These are phyloP conservation scores for Limnanthes douglasii DNA, from an alignment of 345 rosid species.

Conservation along the genomic window DNA sequence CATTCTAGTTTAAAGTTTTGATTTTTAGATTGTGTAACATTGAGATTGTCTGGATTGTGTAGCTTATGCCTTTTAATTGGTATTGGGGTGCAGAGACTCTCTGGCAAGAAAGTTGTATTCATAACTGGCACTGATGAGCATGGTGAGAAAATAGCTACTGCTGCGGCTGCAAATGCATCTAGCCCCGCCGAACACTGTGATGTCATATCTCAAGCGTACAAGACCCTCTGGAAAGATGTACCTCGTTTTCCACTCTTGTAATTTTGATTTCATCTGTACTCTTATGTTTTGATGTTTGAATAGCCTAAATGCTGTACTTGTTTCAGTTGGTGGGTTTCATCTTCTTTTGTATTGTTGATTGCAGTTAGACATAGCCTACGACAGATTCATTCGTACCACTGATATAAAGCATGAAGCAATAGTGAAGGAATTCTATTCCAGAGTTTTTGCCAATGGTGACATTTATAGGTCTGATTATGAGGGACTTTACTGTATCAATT, in stretches of 20 bases:
- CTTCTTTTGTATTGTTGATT: slow-evolving; percentile 5
- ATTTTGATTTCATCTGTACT: not conserved
- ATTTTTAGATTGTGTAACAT: not conserved
- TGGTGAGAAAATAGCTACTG: slow-evolving; percentile 86
- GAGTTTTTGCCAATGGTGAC: slow-evolving; percentile 76
- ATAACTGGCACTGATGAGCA: slow-evolving; percentile 93
- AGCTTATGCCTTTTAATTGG: too few relatives aligned
- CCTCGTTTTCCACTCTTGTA: slow-evolving; percentile 1
- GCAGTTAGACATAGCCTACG: slow-evolving; percentile 70
- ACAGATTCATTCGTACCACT: slow-evolving; percentile 83
- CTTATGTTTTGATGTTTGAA: not conserved
- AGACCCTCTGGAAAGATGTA: slow-evolving; percentile 70
- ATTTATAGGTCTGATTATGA: slow-evolving; percentile 85
- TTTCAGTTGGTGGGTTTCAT: slow-evolving; percentile 1
- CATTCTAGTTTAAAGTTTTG: not conserved
- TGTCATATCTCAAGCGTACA: slow-evolving; percentile 61
- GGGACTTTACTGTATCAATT: slow-evolving; percentile 87
- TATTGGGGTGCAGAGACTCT: slow-evolving; percentile 67
- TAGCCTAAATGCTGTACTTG: not conserved
- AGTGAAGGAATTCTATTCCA: slow-evolving; percentile 68
- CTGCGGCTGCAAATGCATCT: slow-evolving; percentile 57
- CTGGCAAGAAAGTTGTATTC: slow-evolving; percentile 67
- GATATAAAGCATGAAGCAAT: slow-evolving; percentile 78
- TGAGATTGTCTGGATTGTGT: too few relatives aligned
- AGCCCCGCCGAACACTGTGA: slow-evolving; percentile 77